Evolutionary conservation across 1,139 yeast genomes (phyloP).

Genomic region (Hyphopichia wangnamkhiaoensis): DNA sequence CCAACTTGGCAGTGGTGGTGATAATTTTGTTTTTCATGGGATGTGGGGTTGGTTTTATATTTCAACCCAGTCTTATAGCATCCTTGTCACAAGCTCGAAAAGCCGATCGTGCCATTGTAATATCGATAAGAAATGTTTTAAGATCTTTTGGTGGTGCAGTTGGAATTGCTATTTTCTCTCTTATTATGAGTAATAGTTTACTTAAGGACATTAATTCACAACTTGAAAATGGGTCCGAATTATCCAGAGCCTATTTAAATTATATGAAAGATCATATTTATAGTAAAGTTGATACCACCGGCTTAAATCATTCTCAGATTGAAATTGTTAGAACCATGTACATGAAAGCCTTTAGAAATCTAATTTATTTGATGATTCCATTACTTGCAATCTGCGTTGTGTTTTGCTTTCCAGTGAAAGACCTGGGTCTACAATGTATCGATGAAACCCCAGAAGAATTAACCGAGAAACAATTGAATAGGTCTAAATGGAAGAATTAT

Average conservation of each 20-base stretch:
- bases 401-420: slow-evolving; percentile 36
- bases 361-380: slow-evolving; percentile 45
- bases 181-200: slow-evolving; percentile 43
- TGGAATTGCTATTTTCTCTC: slow-evolving; percentile 48
- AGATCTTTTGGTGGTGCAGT: slow-evolving; percentile 56
- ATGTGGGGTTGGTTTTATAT: slow-evolving; percentile 49
- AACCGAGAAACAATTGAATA: background rate
- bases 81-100: slow-evolving; percentile 48
- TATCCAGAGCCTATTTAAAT: slow-evolving; percentile 18
- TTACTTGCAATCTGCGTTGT: slow-evolving; percentile 41
- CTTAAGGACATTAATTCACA: slow-evolving; percentile 19
- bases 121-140: slow-evolving; percentile 52
- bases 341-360: slow-evolving; percentile 36
- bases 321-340: slow-evolving; percentile 30
- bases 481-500: background rate
- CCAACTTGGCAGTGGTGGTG: slow-evolving; percentile 32
- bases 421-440: slow-evolving; percentile 42
- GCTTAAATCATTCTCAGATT: slow-evolving; percentile 25
- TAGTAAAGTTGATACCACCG: slow-evolving; percentile 26
- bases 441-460: slow-evolving; percentile 29
- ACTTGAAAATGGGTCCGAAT: slow-evolving; percentile 4
- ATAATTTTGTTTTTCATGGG: slow-evolving; percentile 44
- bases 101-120: slow-evolving; percentile 54
- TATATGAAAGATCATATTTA: slow-evolving; percentile 33
- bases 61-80: slow-evolving; percentile 57